Evolutionary conservation across 2,329 filamentous ascomycete genomes (phyloP).

Genomic region (Fusarium tanahbumbuense): DNA sequence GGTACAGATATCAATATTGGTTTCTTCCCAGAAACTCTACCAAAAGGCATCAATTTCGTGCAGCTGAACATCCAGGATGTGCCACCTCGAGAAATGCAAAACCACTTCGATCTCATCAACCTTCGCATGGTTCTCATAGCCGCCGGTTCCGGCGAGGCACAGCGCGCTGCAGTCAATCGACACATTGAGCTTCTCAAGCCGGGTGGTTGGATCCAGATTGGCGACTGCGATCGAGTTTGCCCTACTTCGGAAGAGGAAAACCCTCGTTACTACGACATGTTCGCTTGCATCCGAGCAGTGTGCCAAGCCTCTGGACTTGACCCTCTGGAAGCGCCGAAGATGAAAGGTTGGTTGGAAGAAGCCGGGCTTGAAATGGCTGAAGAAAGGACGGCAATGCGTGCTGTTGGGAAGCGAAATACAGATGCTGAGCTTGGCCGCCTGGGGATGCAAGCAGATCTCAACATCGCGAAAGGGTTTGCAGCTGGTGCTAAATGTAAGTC

Average conservation of each 20-base stretch:
- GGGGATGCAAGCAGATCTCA: neutral
- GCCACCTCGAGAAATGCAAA: neutral
- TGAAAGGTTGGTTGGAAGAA: slow-evolving; percentile 10
- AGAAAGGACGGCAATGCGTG: neutral
- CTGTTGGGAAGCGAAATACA: neutral
- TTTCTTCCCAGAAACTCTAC: neutral
- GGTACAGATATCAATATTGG: slow-evolving; percentile 17
- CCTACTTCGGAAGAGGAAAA: neutral
- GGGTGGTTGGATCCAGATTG: slow-evolving; percentile 18
- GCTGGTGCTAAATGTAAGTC: slow-evolving; percentile 10
- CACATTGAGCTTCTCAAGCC: slow-evolving; percentile 14
- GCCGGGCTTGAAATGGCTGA: neutral
- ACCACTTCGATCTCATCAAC: slow-evolving; percentile 7
- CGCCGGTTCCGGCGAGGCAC: neutral
- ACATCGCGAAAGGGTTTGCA: slow-evolving; percentile 13
- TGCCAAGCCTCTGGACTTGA: slow-evolving; percentile 9
- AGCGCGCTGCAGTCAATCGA: neutral
- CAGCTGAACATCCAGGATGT: neutral
- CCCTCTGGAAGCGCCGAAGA: slow-evolving; percentile 4
- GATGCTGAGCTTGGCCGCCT: neutral
- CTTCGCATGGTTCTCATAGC: slow-evolving; percentile 21
- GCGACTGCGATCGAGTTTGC: slow-evolving; percentile 13
- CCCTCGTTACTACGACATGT: slow-evolving; percentile 7
- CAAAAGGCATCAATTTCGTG: neutral
- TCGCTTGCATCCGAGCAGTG: neutral